Percentiles rank a stretch among this genome's conserved stretches.
Evolutionary conservation across 169 alveolate species (phyloP).

Genomic region (Blepharisma undulans): DNA sequence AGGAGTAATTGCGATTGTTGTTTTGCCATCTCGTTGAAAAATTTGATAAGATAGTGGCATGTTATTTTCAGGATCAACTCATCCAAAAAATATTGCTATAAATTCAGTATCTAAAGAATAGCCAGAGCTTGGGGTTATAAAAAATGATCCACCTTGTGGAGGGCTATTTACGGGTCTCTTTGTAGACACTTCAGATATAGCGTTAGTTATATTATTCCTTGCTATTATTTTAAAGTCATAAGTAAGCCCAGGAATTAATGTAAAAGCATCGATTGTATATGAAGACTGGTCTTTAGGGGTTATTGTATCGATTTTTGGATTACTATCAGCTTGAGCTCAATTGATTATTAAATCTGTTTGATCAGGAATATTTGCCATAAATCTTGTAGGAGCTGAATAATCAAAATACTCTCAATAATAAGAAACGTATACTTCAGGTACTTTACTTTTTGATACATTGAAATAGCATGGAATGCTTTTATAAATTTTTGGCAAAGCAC

Average conservation of each 20-base stretch:
- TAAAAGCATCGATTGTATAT: neutral
- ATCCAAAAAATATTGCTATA: neutral
- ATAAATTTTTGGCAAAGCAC: neutral
- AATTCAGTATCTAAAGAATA: neutral
- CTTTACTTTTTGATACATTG: neutral
- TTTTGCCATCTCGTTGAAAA: neutral
- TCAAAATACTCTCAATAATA: neutral
- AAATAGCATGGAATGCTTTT: neutral
- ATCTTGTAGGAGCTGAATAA: neutral
- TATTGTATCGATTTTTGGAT: neutral
- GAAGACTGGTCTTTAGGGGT: neutral
- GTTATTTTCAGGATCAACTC: neutral
- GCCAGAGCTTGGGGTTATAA: neutral
- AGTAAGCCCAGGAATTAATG: neutral
- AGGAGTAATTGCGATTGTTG: neutral
- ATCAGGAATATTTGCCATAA: neutral
- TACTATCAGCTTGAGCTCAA: neutral
- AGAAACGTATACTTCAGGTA: neutral
- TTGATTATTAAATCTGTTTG: neutral
- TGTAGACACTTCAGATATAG: neutral
- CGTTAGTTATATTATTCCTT: neutral
- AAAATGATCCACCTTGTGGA: neutral
- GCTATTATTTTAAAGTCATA: neutral
- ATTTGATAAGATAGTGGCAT: neutral
- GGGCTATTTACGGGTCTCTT: neutral